Conservation (phyloP, 768 basidiomycete genomes). For the Suillus discolor region DNA sequence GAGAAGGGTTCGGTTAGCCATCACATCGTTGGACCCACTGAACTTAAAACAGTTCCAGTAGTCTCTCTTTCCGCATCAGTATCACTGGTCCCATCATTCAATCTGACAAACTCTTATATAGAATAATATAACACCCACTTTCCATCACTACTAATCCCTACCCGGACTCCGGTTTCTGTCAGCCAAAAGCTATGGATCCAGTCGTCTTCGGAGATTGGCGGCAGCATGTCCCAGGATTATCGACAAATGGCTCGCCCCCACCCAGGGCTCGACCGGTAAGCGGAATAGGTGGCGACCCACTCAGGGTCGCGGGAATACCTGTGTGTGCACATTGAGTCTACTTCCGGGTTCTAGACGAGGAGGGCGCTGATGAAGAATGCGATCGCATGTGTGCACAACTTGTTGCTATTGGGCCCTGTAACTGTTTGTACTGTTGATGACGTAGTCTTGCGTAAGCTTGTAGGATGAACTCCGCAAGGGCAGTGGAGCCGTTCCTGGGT, state of each 20-base stretch:
- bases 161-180: slow-evolving; percentile 9
- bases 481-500: slow-evolving; percentile 59
- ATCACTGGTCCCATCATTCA: too few relatives aligned
- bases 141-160: neutral
- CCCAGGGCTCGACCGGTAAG: neutral
- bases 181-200: slow-evolving; percentile 30
- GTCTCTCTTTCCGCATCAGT: neutral
- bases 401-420: slow-evolving; percentile 13
- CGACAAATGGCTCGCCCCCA: neutral
- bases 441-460: slow-evolving; percentile 44
- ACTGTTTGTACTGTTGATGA: slow-evolving; percentile 19
- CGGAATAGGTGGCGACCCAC: slow-evolving; percentile 6
- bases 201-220: slow-evolving; percentile 38
- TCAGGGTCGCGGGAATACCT: slow-evolving; percentile 10
- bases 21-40: neutral
- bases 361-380: neutral
- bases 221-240: slow-evolving; percentile 19
- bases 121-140: neutral
- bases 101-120: neutral
- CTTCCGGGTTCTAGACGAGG: slow-evolving; percentile 8
- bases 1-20: neutral
- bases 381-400: neutral
- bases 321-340: slow-evolving; percentile 12
- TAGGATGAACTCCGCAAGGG: slow-evolving; percentile 68
- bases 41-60: neutral